Conservation (phyloP, 305 asterid genomes). For the Solanum hybrid region DNA sequence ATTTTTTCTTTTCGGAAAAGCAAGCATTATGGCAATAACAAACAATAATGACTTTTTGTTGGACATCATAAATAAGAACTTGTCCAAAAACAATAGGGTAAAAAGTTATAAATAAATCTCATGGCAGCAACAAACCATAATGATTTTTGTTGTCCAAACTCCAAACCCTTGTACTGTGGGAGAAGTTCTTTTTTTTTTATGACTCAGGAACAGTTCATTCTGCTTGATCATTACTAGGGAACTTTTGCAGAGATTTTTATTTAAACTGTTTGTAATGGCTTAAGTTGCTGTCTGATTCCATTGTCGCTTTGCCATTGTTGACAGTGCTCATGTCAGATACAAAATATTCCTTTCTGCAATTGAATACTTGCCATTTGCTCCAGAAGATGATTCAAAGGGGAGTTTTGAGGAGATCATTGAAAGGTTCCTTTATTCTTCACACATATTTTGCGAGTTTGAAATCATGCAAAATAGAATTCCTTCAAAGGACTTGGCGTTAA, state of each 20-base stretch:
- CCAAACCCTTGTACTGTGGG: background rate
- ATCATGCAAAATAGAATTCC: conserved; percentile 42
- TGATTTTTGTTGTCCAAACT: background rate
- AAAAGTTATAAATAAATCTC: background rate
- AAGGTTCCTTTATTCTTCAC: conserved; percentile 42
- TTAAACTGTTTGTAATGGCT: background rate
- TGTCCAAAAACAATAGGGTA: background rate
- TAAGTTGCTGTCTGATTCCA: background rate
- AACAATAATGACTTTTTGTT: background rate
- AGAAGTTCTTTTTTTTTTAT: background rate
- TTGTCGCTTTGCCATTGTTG: conserved; percentile 13
- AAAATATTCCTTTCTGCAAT: conserved; percentile 86
- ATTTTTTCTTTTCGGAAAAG: background rate
- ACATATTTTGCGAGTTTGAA: background rate
- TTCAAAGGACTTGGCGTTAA: conserved; percentile 21
- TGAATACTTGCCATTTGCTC: conserved; percentile 74
- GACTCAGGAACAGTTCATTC: conserved; percentile 3
- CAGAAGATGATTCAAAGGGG: conserved; percentile 64
- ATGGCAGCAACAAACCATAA: background rate
- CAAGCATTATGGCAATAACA: background rate
- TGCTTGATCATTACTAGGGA: background rate
- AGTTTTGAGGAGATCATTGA: conserved; percentile 91
- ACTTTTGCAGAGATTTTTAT: background rate
- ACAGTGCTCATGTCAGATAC: conserved; percentile 80
- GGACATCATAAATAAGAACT: background rate